Conservation (phyloP, 2,329 filamentous ascomycete species). For the Colletotrichum nymphaeae region DNA sequence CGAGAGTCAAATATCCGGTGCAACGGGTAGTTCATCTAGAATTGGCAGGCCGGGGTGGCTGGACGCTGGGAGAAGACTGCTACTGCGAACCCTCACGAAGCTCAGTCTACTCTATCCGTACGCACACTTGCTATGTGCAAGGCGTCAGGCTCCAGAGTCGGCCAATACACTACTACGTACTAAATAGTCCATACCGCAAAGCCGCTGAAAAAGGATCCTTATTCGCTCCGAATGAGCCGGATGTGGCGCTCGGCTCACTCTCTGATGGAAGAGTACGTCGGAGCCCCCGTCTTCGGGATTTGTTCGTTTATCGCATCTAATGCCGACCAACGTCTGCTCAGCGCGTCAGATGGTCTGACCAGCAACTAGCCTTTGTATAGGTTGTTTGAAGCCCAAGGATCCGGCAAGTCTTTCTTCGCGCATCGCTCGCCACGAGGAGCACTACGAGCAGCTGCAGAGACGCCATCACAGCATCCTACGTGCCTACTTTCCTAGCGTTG, state of each 20-base stretch:
- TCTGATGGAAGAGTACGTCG: not conserved
- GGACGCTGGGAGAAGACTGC: not conserved
- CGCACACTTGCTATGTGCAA: conserved; percentile 16
- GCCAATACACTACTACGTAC: not conserved
- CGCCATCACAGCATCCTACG: not conserved
- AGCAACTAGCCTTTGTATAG: not conserved
- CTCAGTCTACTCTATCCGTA: not conserved
- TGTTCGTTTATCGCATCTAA: conserved; percentile 1
- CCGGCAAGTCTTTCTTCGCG: not conserved
- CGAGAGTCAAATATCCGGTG: conserved; percentile 19
- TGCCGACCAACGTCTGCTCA: not conserved
- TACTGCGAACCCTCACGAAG: not conserved
- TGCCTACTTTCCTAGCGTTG: conserved; percentile 11
- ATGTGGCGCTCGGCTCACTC: conserved; percentile 13
- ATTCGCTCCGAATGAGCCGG: conserved; percentile 31
- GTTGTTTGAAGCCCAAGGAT: not conserved
- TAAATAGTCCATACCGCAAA: not conserved
- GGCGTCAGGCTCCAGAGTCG: conserved; percentile 16
- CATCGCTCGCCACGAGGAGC: not conserved
- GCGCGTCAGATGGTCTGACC: not conserved
- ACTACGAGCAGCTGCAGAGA: conserved; percentile 22
- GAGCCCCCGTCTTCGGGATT: not conserved
- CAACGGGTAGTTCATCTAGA: conserved; percentile 8
- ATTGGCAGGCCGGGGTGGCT: not conserved
- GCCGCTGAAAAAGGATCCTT: conserved; percentile 30